Conservation (phyloP, 1,284 basidiomycete species). For the Schizopora paradoxa region DNA sequence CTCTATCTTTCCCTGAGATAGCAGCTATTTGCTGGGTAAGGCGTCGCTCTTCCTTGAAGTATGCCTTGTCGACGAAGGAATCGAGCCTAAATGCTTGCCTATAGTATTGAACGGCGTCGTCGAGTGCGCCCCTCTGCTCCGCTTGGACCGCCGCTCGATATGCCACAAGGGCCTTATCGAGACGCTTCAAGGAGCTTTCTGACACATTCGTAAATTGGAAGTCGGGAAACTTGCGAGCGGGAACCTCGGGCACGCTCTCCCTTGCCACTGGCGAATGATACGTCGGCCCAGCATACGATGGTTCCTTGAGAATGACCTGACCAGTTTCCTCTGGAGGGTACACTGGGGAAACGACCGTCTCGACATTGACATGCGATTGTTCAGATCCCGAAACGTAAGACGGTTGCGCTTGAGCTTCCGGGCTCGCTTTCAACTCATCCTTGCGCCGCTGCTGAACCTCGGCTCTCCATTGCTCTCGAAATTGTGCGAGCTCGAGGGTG, state of each 20-base stretch:
- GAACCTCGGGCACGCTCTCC: conserved; percentile 1
- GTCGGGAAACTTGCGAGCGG: no score
- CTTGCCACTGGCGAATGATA: background rate
- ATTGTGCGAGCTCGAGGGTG: conserved; percentile 51
- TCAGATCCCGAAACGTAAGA: background rate
- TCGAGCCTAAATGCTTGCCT: conserved; percentile 75
- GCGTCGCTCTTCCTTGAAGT: conserved; percentile 48
- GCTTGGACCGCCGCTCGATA: conserved; percentile 67
- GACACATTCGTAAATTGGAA: conserved; percentile 1
- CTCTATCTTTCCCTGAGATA: background rate
- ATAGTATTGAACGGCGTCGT: conserved; percentile 71
- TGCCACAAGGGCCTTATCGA: conserved; percentile 48
- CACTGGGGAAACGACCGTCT: conserved; percentile 1
- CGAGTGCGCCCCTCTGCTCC: conserved; percentile 70
- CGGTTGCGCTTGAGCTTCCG: conserved; percentile 10
- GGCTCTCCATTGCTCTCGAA: conserved; percentile 71
- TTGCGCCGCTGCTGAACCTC: conserved; percentile 50
- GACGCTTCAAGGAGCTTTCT: conserved; percentile 3
- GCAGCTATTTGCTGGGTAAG: conserved; percentile 11
- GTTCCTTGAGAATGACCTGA: no score
- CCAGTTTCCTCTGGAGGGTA: no score
- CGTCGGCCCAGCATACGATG: background rate
- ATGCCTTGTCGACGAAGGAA: conserved; percentile 59
- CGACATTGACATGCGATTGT: background rate
- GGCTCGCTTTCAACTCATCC: conserved; percentile 16